Conservation (phyloP, 768 basidiomycete genomes). For the Mycena kentingensis region DNA sequence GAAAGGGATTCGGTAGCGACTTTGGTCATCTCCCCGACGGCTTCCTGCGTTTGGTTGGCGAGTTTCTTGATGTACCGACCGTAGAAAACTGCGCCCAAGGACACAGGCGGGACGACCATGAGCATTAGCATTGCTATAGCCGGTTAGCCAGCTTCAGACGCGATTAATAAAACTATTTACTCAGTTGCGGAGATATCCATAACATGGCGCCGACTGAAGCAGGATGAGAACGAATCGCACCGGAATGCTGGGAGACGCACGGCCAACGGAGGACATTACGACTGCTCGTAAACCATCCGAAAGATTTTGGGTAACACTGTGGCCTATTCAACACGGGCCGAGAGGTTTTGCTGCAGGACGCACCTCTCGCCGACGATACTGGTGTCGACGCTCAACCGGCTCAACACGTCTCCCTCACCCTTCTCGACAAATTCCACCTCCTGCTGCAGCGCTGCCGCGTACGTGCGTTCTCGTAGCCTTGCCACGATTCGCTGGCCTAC, state of each 20-base stretch:
- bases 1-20: slow-evolving; percentile 90
- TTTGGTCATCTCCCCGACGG: slow-evolving; percentile 95
- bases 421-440: slow-evolving; percentile 93
- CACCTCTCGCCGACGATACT: slow-evolving; percentile 93
- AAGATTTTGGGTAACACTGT: slow-evolving; percentile 76
- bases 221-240: neutral
- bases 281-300: slow-evolving; percentile 81
- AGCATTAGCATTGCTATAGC: slow-evolving; percentile 80
- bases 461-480: slow-evolving; percentile 78
- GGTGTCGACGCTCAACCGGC: slow-evolving; percentile 87
- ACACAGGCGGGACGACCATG: slow-evolving; percentile 85
- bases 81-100: slow-evolving; percentile 89
- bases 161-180: too few species aligned
- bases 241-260: slow-evolving; percentile 47
- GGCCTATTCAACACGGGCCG: slow-evolving; percentile 4
- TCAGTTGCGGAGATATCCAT: slow-evolving; percentile 85
- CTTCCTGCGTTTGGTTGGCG: slow-evolving; percentile 90
- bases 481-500: slow-evolving; percentile 89
- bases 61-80: slow-evolving; percentile 92
- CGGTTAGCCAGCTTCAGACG: too few species aligned
- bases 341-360: slow-evolving; percentile 11
- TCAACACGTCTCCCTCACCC: slow-evolving; percentile 92
- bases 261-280: slow-evolving; percentile 92
- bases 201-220: slow-evolving; percentile 89
- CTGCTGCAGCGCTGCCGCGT: slow-evolving; percentile 79